A percentile compares a stretch with the other conserved stretches of the same genome.
Conservation (phyloP, 208 protist species). For the Sergeia podlipaevii region DNA sequence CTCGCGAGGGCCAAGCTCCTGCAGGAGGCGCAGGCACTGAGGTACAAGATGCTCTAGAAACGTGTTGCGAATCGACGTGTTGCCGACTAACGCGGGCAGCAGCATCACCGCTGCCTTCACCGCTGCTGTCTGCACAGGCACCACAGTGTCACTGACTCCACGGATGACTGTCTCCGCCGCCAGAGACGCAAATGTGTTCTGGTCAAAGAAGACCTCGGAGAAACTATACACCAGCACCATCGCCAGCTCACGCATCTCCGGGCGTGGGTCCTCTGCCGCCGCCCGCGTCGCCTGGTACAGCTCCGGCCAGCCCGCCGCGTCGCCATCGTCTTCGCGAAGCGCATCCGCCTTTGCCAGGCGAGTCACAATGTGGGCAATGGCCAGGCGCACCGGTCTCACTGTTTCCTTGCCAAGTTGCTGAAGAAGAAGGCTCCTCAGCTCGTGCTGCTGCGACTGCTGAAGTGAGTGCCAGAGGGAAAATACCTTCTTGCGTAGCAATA, state of each 20-base stretch:
- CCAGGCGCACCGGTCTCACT: conserved; percentile 59
- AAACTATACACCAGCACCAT: conserved; percentile 84
- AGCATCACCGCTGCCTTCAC: conserved; percentile 58
- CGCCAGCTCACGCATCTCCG: conserved; percentile 77
- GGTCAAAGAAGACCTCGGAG: conserved; percentile 55
- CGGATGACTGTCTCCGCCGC: conserved; percentile 57
- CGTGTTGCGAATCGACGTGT: conserved; percentile 19
- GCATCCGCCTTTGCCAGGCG: conserved; percentile 67
- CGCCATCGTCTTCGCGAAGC: conserved; percentile 12
- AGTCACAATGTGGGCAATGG: conserved; percentile 73
- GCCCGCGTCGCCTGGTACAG: conserved; percentile 53
- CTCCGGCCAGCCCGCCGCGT: conserved; percentile 46
- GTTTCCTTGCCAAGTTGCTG: conserved; percentile 57
- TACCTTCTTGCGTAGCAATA: conserved; percentile 80
- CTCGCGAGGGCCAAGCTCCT: conserved; percentile 11
- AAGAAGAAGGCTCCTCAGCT: conserved; percentile 67
- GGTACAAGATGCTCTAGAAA: conserved; percentile 46
- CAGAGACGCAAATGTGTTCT: conserved; percentile 18
- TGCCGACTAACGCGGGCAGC: conserved; percentile 36
- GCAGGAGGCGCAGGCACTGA: conserved; percentile 33
- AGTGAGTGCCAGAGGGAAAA: conserved; percentile 68
- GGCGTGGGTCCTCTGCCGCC: conserved; percentile 30
- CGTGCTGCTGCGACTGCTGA: conserved; percentile 19
- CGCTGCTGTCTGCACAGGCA: conserved; percentile 48
- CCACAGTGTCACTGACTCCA: conserved; percentile 54